These are phyloP conservation scores for Tetradesmus obliquus DNA, from an alignment of 139 green algal species.

Conservation along the genomic window DNA sequence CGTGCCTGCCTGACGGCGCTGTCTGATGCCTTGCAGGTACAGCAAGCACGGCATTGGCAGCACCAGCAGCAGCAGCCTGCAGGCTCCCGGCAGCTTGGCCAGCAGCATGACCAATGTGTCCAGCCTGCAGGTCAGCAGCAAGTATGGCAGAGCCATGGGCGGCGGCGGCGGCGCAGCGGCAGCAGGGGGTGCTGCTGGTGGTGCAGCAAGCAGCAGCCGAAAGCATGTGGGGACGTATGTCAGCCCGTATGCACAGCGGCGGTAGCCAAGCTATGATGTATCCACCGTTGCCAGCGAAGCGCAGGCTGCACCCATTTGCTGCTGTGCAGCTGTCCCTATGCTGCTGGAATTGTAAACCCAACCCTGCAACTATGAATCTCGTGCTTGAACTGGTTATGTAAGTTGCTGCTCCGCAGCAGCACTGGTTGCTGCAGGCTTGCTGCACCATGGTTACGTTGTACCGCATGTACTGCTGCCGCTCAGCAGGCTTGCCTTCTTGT, in stretches of 20 bases:
- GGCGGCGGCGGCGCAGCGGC: neutral
- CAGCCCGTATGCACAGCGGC: slow-evolving; percentile 18
- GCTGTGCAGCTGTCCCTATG: neutral
- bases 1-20: no score
- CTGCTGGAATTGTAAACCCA: neutral
- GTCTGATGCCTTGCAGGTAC: slow-evolving; percentile 9
- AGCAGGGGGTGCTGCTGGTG: neutral
- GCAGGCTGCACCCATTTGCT: neutral
- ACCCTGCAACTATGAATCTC: neutral
- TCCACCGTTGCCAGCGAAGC: no score
- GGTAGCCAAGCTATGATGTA: neutral
- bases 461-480: neutral
- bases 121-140: slow-evolving; percentile 36
- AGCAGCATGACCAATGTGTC: slow-evolving; percentile 33
- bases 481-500: neutral
- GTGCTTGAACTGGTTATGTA: neutral
- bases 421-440: neutral
- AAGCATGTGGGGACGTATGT: slow-evolving; percentile 2
- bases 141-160: neutral
- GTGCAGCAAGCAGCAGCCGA: neutral
- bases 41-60: neutral
- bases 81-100: slow-evolving; percentile 19
- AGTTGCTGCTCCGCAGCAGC: neutral
- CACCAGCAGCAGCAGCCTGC: slow-evolving; percentile 25
- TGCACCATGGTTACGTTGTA: neutral